phyloP scores from a whole-genome alignment of 2,329 filamentous ascomycete species.

The Ceratocystis huliohia region DNA sequence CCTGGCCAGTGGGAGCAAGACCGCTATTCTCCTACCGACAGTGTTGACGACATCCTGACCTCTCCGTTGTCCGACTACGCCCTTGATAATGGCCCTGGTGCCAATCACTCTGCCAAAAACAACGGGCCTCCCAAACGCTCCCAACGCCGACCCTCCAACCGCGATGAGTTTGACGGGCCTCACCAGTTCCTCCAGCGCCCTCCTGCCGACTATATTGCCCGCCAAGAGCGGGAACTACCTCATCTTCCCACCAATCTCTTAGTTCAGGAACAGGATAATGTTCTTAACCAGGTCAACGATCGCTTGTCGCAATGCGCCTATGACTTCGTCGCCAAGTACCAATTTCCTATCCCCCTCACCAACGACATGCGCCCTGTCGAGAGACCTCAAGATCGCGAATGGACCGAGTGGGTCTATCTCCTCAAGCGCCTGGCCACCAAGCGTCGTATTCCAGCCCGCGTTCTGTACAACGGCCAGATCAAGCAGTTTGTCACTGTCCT shows the following conservation, averaged over 20 bases:
- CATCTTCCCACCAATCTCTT: slow-evolving; percentile 71
- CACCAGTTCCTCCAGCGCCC: slow-evolving; percentile 69
- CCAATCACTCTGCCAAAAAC: slow-evolving; percentile 27
- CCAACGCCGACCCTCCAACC: slow-evolving; percentile 61
- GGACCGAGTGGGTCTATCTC: slow-evolving; percentile 86
- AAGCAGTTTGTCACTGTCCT: slow-evolving; percentile 81
- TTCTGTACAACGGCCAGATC: slow-evolving; percentile 80
- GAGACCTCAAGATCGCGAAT: slow-evolving; percentile 64
- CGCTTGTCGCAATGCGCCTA: slow-evolving; percentile 73
- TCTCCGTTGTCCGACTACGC: slow-evolving; percentile 50
- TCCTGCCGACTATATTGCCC: slow-evolving; percentile 55
- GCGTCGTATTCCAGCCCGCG: slow-evolving; percentile 67
- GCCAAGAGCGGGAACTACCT: slow-evolving; percentile 68
- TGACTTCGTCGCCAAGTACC: slow-evolving; percentile 83
- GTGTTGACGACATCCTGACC: slow-evolving; percentile 45
- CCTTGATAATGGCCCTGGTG: slow-evolving; percentile 38
- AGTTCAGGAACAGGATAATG: slow-evolving; percentile 72
- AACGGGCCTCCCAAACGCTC: slow-evolving; percentile 33
- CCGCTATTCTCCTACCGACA: slow-evolving; percentile 45
- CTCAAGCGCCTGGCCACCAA: slow-evolving; percentile 77
- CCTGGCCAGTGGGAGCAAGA: slow-evolving; percentile 35
- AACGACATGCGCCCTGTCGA: slow-evolving; percentile 69
- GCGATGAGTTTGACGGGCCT: slow-evolving; percentile 81
- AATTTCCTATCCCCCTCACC: slow-evolving; percentile 76
- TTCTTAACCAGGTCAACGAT: slow-evolving; percentile 71